These are phyloP conservation scores for Eragrostis nindensis DNA, from an alignment of 176 grass and related monocot species.

Conservation along the genomic window DNA sequence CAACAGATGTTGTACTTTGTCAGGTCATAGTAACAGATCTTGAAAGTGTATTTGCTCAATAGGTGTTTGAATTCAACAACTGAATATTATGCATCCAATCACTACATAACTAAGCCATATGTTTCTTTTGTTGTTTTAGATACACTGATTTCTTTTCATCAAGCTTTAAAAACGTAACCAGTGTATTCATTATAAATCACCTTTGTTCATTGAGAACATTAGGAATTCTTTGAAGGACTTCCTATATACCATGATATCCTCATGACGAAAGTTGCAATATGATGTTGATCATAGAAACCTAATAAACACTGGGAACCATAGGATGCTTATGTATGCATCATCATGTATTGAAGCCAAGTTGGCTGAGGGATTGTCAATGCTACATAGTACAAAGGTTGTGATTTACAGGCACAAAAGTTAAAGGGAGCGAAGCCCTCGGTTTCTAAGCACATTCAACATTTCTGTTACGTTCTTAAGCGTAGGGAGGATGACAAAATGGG, in stretches of 20 bases:
- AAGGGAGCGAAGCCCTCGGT: background rate
- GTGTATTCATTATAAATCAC: background rate
- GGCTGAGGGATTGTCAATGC: background rate
- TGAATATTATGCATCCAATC: background rate
- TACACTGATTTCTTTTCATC: background rate
- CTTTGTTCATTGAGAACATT: background rate
- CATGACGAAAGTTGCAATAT: background rate
- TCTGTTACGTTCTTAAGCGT: background rate
- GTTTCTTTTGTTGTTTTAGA: background rate
- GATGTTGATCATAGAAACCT: background rate
- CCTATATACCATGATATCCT: background rate
- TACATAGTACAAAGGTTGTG: background rate
- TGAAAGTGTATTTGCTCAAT: background rate
- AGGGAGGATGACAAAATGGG: background rate
- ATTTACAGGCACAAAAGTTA: background rate
- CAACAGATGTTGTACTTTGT: background rate
- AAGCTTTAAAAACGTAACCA: background rate
- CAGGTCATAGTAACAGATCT: constrained; percentile 4
- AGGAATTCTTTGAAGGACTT: background rate
- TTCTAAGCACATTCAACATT: background rate
- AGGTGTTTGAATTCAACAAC: background rate
- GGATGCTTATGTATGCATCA: background rate
- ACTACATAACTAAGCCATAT: background rate
- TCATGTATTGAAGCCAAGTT: background rate
- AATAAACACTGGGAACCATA: background rate